Conservation (phyloP, 73 alveolate genomes). For the Tetrahymena borealis region DNA sequence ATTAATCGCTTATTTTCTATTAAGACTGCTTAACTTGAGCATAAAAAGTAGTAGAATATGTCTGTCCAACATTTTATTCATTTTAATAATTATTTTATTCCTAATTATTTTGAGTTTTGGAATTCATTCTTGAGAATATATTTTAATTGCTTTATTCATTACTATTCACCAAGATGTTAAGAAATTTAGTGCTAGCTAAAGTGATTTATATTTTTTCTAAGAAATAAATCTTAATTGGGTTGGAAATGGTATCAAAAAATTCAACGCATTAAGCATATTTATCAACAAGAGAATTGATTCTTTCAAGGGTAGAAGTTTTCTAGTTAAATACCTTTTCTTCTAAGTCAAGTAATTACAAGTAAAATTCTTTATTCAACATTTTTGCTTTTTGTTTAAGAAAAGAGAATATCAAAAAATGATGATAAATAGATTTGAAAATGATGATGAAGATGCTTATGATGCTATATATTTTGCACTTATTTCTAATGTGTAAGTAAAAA, state of each 20-base stretch:
- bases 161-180: background rate
- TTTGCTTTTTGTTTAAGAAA: background rate
- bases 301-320: background rate
- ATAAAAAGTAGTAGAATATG: background rate
- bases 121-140: no score
- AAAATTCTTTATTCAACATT: background rate
- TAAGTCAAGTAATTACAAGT: background rate
- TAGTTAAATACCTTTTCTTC: background rate
- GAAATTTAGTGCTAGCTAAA: background rate
- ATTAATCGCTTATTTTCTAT: background rate
- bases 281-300: background rate
- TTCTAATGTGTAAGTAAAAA: no score
- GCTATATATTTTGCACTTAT: no score
- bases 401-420: background rate
- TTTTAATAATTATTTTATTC: no score
- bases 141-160: background rate
- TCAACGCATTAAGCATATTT: background rate
- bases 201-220: background rate
- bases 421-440: no score
- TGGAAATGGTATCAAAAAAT: background rate
- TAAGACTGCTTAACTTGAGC: background rate
- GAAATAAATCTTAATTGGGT: background rate
- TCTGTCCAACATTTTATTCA: no score
- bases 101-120: no score
- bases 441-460: no score